Percentiles rank a stretch among this genome's conserved stretches.
phyloP scores from a whole-genome alignment of 106 monocot species.

The Agapanthus africanus region DNA sequence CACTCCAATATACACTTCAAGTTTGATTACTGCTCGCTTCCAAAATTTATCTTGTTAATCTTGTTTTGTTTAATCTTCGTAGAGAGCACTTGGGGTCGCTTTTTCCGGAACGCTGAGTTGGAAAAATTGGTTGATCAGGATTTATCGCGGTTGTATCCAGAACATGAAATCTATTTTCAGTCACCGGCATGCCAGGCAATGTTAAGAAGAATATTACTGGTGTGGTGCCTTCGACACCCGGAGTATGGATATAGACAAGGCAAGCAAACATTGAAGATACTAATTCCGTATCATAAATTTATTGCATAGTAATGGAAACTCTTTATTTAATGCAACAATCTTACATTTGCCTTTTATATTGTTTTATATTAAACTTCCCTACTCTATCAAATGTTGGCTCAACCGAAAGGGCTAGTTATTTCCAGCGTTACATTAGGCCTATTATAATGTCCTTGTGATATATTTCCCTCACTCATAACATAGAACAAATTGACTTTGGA shows the following conservation, averaged over 20 bases:
- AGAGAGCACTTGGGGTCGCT: slow-evolving; percentile 86
- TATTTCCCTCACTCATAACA: neutral
- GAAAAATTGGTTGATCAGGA: slow-evolving; percentile 83
- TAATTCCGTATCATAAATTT: neutral
- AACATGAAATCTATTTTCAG: slow-evolving; percentile 71
- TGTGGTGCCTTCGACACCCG: slow-evolving; percentile 83
- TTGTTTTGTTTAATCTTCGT: slow-evolving; percentile 7
- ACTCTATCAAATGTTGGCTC: neutral
- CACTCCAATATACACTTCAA: neutral
- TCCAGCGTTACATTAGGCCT: neutral
- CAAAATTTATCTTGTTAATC: neutral
- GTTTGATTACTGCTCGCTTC: neutral
- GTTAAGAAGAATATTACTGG: slow-evolving; percentile 68
- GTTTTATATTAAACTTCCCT: no score
- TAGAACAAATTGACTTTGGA: neutral
- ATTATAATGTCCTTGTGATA: neutral
- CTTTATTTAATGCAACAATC: neutral
- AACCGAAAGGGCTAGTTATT: neutral
- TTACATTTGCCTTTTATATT: no score
- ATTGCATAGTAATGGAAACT: neutral
- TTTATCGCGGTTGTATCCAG: slow-evolving; percentile 81
- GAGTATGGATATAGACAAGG: slow-evolving; percentile 91
- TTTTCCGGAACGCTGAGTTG: slow-evolving; percentile 81
- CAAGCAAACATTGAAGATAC: neutral
- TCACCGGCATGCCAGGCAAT: slow-evolving; percentile 60